Percentiles rank a stretch among this genome's conserved stretches.
Conservation (phyloP, 257 asterid genomes). For the Penstemon eatonii region DNA sequence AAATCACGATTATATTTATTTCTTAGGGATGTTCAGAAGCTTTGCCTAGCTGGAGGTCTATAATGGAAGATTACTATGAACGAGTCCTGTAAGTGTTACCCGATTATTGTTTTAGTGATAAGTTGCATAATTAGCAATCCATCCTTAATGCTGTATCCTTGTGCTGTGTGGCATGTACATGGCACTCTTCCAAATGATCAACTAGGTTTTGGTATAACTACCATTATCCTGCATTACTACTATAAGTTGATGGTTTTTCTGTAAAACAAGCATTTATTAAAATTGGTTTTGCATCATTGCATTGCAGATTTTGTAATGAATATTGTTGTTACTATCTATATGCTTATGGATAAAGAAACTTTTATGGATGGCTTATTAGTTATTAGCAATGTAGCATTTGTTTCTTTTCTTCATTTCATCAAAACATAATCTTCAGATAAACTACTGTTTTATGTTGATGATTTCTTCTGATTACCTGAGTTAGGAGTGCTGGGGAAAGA, state of each 20-base stretch:
- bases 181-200: not conserved
- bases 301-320: not conserved
- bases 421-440: not conserved
- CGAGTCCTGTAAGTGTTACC: constrained; percentile 42
- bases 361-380: not conserved
- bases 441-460: not conserved
- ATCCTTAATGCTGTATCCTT: not conserved
- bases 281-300: not conserved
- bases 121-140: not conserved
- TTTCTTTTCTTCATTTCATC: not conserved
- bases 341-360: not conserved
- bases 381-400: not conserved
- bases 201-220: not conserved
- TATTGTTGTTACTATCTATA: not conserved
- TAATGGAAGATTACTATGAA: constrained; percentile 51
- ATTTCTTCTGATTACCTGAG: constrained; percentile 23
- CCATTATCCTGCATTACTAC: not conserved
- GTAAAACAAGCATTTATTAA: not conserved
- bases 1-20: not conserved
- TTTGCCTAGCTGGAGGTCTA: constrained; percentile 55
- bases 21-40: constrained; percentile 32
- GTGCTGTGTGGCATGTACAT: not conserved
- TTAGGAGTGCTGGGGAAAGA: constrained; percentile 50
- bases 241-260: not conserved
- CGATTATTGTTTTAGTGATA: not conserved